Evolutionary conservation across 257 asterid genomes (phyloP).

Genomic region (Nicotiana noctiflora): DNA sequence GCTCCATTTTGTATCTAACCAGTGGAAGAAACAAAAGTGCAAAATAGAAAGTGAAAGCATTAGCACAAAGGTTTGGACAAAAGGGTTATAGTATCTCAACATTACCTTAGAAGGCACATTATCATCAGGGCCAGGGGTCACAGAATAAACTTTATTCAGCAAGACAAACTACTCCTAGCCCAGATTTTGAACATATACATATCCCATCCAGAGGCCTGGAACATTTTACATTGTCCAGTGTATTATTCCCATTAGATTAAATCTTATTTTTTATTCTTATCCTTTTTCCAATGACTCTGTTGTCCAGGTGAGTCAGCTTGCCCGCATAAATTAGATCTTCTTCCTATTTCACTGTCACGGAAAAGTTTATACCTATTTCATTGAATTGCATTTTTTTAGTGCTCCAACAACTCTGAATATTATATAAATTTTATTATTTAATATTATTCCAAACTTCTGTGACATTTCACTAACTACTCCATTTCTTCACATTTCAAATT

Average conservation of each 20-base stretch:
- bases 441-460: too few species aligned
- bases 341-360: too few species aligned
- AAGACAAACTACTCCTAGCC: not conserved
- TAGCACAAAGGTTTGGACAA: not conserved
- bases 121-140: not conserved
- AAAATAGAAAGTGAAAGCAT: conserved; percentile 20
- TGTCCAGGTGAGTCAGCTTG: too few species aligned
- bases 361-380: too few species aligned
- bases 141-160: not conserved
- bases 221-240: not conserved
- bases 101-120: not conserved
- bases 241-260: not conserved
- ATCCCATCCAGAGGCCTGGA: not conserved
- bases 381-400: too few species aligned
- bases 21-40: conserved; percentile 22
- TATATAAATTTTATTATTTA: too few species aligned
- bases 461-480: too few species aligned
- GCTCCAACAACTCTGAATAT: too few species aligned
- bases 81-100: conserved; percentile 6
- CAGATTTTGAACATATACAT: not conserved
- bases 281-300: too few species aligned
- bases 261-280: too few species aligned
- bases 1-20: conserved; percentile 78
- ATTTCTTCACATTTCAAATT: too few species aligned
- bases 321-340: too few species aligned